Percentiles rank a stretch among this genome's conserved stretches.
phyloP scores from a whole-genome alignment of 805 yeast species.

The Yarrowia keelungensis region DNA sequence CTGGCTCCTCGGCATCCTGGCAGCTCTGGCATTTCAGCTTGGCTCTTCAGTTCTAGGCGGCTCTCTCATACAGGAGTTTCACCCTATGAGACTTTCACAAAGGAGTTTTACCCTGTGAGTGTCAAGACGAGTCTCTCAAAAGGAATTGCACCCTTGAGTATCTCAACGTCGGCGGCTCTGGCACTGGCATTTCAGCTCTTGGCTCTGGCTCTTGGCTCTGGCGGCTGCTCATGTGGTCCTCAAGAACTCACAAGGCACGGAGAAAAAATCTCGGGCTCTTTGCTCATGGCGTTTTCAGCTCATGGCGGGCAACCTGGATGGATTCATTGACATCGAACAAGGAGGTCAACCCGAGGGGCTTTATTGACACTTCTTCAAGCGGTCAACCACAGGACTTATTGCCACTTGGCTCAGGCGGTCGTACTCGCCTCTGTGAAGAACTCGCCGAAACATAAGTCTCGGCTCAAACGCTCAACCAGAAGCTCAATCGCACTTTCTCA shows the following conservation, averaged over 20 bases:
- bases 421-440: constrained; percentile 3
- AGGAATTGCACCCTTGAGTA: too few species aligned
- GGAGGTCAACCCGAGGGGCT: constrained; percentile 8
- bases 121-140: not conserved
- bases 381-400: constrained; percentile 4
- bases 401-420: constrained; percentile 2
- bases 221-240: constrained; percentile 14
- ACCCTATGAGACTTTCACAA: not conserved
- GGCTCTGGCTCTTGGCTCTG: not conserved
- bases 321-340: constrained; percentile 8
- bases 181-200: too few species aligned
- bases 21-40: constrained; percentile 19
- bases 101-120: constrained; percentile 2
- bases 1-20: not conserved
- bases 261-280: not conserved
- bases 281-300: constrained; percentile 9
- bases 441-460: not conserved
- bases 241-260: constrained; percentile 15
- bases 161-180: not conserved
- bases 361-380: constrained; percentile 11
- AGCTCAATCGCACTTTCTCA: constrained; percentile 2
- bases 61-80: not conserved
- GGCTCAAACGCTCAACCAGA: constrained; percentile 5
- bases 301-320: constrained; percentile 13
- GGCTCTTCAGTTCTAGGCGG: constrained; percentile 19